Evolutionary conservation across 2,329 filamentous ascomycete species (phyloP), one percentile per base, ranked within the genome.

Genomic region (Ceratocystis cubensis): DNA sequence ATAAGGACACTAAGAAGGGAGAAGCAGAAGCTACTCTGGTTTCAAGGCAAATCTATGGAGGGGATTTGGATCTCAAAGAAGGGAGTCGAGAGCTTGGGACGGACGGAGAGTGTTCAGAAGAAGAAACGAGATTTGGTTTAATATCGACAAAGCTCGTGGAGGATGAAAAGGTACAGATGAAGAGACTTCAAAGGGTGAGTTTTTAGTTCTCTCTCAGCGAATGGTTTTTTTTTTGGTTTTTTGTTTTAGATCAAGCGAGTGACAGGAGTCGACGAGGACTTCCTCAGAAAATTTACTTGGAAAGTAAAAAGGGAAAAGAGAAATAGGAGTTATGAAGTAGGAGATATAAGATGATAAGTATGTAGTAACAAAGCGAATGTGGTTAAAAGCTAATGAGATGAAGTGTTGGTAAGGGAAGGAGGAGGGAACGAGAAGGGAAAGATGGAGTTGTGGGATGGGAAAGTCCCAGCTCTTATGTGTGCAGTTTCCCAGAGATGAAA

Each of bases 241-340:
- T 41, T 13, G 10, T 41, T 41, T 41, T 41, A 41, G 37, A 67
- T 76, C 78, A 85, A 87, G 84, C 84, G 84, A 87, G 83, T 85
- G 84, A 86, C 84, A 85, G 84, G 84, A 87, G 84, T 80, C 84
- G 78, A 81, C 84, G 84, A 87, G 84, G 84, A 84, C 83, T 86
- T 86, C 84, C 84, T 84, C 82, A 75, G 73, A 61, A 53, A 45
- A 13, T 13, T 20, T 25, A 53, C 48, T 82, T 64, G 46, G 59
- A 50, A 66, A 41, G 20, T 62, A 62, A 46, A 57, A 62, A 61
- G 50, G 65, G 67, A 67, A 66, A 59, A 59, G 25, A 59, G 68
- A 68, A 59, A 59, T 59, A 59, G n/a, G 56, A 59, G 56, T 33
- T 59, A 66, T 62, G 66, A 66, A 68, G 69, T 65, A 46, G 25